Evolutionary conservation across 257 asterid species (phyloP).

Genomic region (Solanum peruvianum): DNA sequence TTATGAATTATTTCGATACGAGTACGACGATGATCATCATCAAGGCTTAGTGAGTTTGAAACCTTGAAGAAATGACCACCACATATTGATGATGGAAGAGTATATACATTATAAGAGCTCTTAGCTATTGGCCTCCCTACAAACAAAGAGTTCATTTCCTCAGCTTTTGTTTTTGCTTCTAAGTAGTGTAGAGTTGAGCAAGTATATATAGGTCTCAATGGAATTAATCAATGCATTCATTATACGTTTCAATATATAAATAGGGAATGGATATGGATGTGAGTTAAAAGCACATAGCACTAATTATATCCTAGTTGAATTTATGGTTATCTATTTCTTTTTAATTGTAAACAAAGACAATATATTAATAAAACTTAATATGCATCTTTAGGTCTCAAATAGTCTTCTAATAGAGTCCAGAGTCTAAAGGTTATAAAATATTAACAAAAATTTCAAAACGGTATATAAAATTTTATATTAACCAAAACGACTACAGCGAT

Average conservation of each 20-base stretch:
- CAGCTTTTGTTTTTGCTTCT: background rate
- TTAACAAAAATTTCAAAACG: too few species aligned
- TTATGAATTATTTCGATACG: background rate
- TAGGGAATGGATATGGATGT: background rate
- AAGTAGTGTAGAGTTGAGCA: background rate
- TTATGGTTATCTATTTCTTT: background rate
- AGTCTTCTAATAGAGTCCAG: too few species aligned
- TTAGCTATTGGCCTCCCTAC: background rate
- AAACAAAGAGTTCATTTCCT: background rate
- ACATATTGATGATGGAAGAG: background rate
- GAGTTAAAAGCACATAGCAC: background rate
- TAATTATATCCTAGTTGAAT: background rate
- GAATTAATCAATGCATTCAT: background rate
- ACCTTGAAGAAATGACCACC: background rate
- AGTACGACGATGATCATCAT: background rate
- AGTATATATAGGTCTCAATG: background rate
- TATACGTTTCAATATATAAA: too few species aligned
- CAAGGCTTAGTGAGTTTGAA: background rate
- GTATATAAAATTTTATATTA: too few species aligned
- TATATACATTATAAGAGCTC: background rate
- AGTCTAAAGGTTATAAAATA: too few species aligned
- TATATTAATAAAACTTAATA: too few species aligned
- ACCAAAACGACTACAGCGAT: too few species aligned
- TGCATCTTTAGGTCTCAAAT: background rate
- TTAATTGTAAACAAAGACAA: too few species aligned